Base-by-base conservation (phyloP, 441 rosid genomes). In the Rhodomyrtus psidioides region DNA sequence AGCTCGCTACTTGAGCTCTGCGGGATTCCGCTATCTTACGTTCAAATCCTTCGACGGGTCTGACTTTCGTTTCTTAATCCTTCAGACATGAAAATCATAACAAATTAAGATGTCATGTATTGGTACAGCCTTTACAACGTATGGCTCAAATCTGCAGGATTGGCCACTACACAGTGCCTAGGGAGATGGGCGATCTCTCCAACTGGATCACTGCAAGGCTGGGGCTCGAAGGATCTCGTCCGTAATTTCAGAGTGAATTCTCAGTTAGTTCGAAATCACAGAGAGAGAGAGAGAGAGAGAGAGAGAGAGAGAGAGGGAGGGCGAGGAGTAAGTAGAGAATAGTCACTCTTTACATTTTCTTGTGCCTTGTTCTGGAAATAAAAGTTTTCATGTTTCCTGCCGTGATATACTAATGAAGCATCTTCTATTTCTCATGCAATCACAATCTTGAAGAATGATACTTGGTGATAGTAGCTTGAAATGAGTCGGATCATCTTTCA, bases 1-100 rank as follows among this genome's bases (percentile, higher is more conserved):
- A 3, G 85, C 88, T 44, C 85, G 88, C 58, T 53, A 12, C 88
- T 42, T 86, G 56, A 53, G 56, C 75, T 39, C 85, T 6, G 85
- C 83, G 6, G 85, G 88, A 55, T 86, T 86, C 53, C 88, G 88
- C 4, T 83, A 83, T 55, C 83, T 82, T 34, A 86, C 85, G 0
- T 86, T 86, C 88, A 86, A 86, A 70, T 83, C 85, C 24, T 84
- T 53, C 65, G 85, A 84, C 15, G 85, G 85, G 85, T 84, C 28
- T 49, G 79, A 26, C 46, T 65, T 49, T 49, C 19, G 5, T 46
- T 65, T 27, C 79, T 57, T 53, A 24, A 51, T 28, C 53, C 79
- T 39, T 39, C 17, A 74, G 81, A 42, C 27, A 1, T 30, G 6
- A 56, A 55, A 54, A 34, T 82, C n/a, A 12, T 51, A 6, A 28